Conservation (phyloP, 805 yeast genomes). For the Ogataea siamensis region DNA sequence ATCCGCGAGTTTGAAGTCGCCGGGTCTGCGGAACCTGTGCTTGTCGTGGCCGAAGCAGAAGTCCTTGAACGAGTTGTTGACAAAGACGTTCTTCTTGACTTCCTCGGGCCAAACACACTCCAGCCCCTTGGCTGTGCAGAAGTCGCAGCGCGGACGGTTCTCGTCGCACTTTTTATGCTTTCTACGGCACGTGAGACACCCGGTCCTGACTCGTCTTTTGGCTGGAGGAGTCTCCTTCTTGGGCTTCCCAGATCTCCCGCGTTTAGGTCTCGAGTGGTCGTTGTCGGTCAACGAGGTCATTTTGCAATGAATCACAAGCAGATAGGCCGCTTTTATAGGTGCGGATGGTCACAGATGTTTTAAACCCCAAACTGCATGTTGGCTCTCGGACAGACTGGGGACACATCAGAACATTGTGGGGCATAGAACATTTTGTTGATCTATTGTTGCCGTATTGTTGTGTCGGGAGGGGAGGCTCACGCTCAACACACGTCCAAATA, state of each 20-base stretch:
- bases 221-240: conserved; percentile 33
- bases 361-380: conserved; percentile 10
- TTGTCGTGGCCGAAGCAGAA: conserved; percentile 21
- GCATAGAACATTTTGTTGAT: conserved; percentile 4
- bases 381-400: conserved; percentile 7
- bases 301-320: background rate
- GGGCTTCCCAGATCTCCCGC: conserved; percentile 21
- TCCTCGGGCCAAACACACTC: conserved; percentile 39
- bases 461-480: conserved; percentile 6
- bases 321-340: background rate
- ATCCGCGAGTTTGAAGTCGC: conserved; percentile 4
- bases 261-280: conserved; percentile 13
- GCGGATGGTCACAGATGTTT: conserved; percentile 6
- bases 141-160: conserved; percentile 48
- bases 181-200: conserved; percentile 52
- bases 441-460: conserved; percentile 13
- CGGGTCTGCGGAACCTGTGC: conserved; percentile 6
- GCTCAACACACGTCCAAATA: background rate
- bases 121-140: conserved; percentile 39
- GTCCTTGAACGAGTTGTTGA: conserved; percentile 30
- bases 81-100: conserved; percentile 28
- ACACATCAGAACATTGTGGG: conserved; percentile 7
- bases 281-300: conserved; percentile 9
- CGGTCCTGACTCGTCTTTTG: conserved; percentile 40
- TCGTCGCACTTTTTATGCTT: conserved; percentile 58